Evolutionary conservation across 495 filamentous ascomycete genomes (phyloP).

Genomic region (Geopyxis carbonaria): DNA sequence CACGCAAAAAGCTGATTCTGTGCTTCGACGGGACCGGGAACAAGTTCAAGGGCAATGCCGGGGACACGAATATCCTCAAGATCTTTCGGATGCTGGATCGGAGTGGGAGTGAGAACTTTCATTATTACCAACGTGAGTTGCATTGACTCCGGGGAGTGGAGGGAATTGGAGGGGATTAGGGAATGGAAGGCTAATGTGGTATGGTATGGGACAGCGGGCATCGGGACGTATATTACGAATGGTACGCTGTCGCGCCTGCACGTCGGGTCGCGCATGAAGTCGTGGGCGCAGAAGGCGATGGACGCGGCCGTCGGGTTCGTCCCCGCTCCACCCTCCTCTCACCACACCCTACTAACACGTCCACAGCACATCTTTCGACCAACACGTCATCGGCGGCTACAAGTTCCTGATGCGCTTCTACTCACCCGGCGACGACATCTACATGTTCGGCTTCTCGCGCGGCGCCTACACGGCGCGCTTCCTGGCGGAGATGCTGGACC

Average conservation of each 20-base stretch:
- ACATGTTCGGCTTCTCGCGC: slow-evolving; percentile 70
- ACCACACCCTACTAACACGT: too few species aligned
- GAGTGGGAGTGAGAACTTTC: slow-evolving; percentile 36
- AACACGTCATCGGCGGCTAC: slow-evolving; percentile 72
- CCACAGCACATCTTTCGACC: slow-evolving; percentile 50
- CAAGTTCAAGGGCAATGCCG: slow-evolving; percentile 63
- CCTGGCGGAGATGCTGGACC: slow-evolving; percentile 72
- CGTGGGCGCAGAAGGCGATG: slow-evolving; percentile 66
- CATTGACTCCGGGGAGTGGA: slow-evolving; percentile 29
- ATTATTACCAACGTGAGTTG: slow-evolving; percentile 49
- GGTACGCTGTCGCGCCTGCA: slow-evolving; percentile 50
- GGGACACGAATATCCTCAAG: slow-evolving; percentile 79
- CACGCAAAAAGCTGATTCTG: slow-evolving; percentile 38
- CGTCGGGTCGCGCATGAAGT: slow-evolving; percentile 44
- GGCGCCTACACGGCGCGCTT: slow-evolving; percentile 80
- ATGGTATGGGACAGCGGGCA: slow-evolving; percentile 49
- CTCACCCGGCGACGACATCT: slow-evolving; percentile 58
- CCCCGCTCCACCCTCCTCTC: neutral
- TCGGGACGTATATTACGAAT: slow-evolving; percentile 65
- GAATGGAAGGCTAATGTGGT: slow-evolving; percentile 48
- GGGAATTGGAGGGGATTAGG: slow-evolving; percentile 74
- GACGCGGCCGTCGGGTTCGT: slow-evolving; percentile 56
- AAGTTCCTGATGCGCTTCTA: slow-evolving; percentile 84
- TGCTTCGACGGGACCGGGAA: slow-evolving; percentile 89
- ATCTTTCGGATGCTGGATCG: slow-evolving; percentile 54